A percentile compares a stretch with the other conserved stretches of the same genome.
Conservation (phyloP, 345 rosid genomes). For the Murraya koenigii region DNA sequence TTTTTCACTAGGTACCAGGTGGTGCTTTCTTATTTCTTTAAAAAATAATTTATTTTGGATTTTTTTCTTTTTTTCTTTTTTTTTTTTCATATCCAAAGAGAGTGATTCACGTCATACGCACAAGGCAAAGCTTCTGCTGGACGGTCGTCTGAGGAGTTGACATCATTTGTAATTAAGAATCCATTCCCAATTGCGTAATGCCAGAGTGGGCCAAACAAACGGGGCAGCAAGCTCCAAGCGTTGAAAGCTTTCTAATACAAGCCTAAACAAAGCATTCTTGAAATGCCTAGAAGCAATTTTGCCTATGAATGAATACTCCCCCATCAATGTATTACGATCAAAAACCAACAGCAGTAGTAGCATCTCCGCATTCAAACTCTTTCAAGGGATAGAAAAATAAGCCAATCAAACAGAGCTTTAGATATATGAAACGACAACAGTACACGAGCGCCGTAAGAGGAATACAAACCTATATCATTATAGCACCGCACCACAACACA, state of each 20-base stretch:
- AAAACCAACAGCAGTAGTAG: background rate
- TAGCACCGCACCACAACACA: conserved; percentile 1
- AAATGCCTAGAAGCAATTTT: background rate
- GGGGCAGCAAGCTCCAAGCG: background rate
- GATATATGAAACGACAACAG: conserved; percentile 16
- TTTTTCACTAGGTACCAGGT: background rate
- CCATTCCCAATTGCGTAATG: too few species aligned
- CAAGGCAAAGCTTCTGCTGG: too few species aligned
- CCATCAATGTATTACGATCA: background rate
- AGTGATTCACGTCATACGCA: too few species aligned
- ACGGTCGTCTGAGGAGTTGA: too few species aligned
- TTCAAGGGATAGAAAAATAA: conserved; percentile 12
- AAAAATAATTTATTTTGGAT: too few species aligned
- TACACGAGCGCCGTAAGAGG: conserved; percentile 24
- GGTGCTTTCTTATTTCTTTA: background rate
- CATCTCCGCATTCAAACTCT: conserved; percentile 1
- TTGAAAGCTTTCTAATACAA: too few species aligned
- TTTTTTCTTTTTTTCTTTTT: too few species aligned
- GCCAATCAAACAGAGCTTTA: conserved; percentile 21
- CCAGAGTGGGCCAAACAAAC: too few species aligned
- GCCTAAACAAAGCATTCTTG: background rate
- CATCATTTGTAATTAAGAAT: too few species aligned
- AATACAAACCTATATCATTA: conserved; percentile 25
- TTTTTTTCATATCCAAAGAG: too few species aligned
- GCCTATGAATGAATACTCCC: background rate